A percentile compares a stretch with the other conserved stretches of the same genome.
Conservation (phyloP, 208 protist species). For the Herpetomonas tarakana region DNA sequence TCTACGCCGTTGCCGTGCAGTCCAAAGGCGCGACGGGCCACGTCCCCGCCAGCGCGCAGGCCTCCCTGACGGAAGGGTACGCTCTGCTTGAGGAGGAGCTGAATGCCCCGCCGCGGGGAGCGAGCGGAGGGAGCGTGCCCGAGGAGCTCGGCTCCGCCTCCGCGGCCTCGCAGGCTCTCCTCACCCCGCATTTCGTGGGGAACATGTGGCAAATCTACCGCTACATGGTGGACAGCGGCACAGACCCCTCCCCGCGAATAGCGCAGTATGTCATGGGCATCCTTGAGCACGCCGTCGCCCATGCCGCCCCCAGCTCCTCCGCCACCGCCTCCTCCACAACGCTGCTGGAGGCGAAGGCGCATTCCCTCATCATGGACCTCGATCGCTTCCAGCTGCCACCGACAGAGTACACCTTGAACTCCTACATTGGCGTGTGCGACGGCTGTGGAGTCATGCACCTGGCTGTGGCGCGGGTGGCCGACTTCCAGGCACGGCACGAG, state of each 20-base stretch:
- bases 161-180: conserved; percentile 35
- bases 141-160: conserved; percentile 29
- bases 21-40: conserved; percentile 10
- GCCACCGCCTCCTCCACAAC: conserved; percentile 13
- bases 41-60: background rate
- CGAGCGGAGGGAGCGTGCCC: too few relatives aligned
- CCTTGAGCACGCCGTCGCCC: conserved; percentile 32
- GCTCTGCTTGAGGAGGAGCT: conserved; percentile 20
- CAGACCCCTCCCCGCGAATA: conserved; percentile 57
- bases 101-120: conserved; percentile 10
- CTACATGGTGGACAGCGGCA: conserved; percentile 83
- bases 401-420: conserved; percentile 67
- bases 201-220: conserved; percentile 74
- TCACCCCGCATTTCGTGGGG: conserved; percentile 29
- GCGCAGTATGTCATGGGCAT: conserved; percentile 79
- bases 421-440: conserved; percentile 74
- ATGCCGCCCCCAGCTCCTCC: conserved; percentile 6
- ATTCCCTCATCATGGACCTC: conserved; percentile 76
- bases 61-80: background rate
- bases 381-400: conserved; percentile 69
- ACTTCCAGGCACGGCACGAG: conserved; percentile 70
- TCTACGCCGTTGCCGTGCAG: conserved; percentile 50
- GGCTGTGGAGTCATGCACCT: conserved; percentile 66
- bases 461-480: conserved; percentile 64
- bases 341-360: conserved; percentile 64